Percentiles rank a stretch among this genome's conserved stretches.
These are phyloP conservation scores for Ustilago esculenta DNA, from an alignment of 1,284 basidiomycete genomes.

Conservation along the genomic window DNA sequence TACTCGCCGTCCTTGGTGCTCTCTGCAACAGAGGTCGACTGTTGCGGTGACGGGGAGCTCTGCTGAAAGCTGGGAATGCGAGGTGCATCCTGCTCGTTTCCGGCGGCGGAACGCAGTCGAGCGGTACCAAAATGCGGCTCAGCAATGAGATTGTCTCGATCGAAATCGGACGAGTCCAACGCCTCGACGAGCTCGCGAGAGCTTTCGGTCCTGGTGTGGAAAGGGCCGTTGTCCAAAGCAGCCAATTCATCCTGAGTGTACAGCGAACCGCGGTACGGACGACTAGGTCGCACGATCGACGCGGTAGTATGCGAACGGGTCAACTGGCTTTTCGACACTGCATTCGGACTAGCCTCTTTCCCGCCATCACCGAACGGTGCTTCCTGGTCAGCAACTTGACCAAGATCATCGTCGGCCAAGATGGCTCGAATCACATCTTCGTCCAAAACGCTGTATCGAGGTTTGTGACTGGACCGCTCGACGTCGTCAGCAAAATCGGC, in stretches of 20 bases:
- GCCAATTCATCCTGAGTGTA: constrained; percentile 52
- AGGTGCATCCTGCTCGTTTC: constrained; percentile 2
- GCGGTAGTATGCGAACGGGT: constrained; percentile 32
- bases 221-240: constrained; percentile 6
- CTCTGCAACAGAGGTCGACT: background rate
- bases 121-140: constrained; percentile 42
- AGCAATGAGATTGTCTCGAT: background rate
- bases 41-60: background rate
- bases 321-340: constrained; percentile 6
- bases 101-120: constrained; percentile 18
- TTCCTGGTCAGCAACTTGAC: too few relatives aligned
- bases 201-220: constrained; percentile 37
- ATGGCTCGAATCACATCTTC: constrained; percentile 38
- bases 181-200: constrained; percentile 38
- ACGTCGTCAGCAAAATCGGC: constrained; percentile 17
- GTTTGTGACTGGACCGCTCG: constrained; percentile 11
- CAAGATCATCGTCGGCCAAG: constrained; percentile 18
- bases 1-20: constrained; percentile 11
- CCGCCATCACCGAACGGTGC: too few relatives aligned
- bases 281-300: constrained; percentile 23
- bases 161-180: constrained; percentile 3
- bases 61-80: constrained; percentile 16
- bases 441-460: constrained; percentile 40
- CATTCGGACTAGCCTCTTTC: background rate
- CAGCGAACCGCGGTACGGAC: constrained; percentile 50